Evolutionary conservation across 768 basidiomycete genomes (phyloP), one percentile per base, ranked within the genome.

Genomic region (Agaricus blazei): DNA sequence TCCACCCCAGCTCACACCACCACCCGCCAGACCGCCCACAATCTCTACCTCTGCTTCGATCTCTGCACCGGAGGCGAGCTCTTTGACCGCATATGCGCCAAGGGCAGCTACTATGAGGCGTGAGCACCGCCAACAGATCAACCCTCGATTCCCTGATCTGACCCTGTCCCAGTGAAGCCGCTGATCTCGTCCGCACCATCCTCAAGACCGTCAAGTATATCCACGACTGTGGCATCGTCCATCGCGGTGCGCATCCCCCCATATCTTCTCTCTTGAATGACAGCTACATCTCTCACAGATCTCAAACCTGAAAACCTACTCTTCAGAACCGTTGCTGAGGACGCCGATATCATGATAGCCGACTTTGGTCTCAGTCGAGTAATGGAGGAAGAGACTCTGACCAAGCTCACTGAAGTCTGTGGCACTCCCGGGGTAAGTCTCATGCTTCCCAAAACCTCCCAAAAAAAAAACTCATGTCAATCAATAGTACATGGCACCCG

Each of bases 51-150:
- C 54, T 87, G 87, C 62, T 97, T 97, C 70, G 96, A 98, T 71
- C 83, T 98, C 8, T 98, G 96, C 75, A 94, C 91, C 2, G 94
- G 95, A 50, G 95, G 96, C 43, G 96, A 99, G 70, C 84, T 99
- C n/a, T 98, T 99, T 64, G 96, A 99, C 70, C 83, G 96, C 48
- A 98, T 99, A 75, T 98, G 96, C 65, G 93, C 93, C 29, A 93
- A 94, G 70, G 94, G 93, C 50, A 93, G 93, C 67, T 98, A 97
- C 70, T 94, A 93, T 65, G 96, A 99, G 72, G 85, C 84, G 91
- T 93, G 60, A 63, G 85, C 53, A 24, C 24, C 23, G 27, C 27
- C 4, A 44, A n/a, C 19, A 42, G 36, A 15, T 54, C 48, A 31
- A 27, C 37, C 11, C n/a, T 51, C 47, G 51, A 48, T 47, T 56